A percentile compares a stretch with the other conserved stretches of the same genome.
phyloP scores from a whole-genome alignment of 2,329 filamentous ascomycete genomes.

The Herpotrichia juniperi region DNA sequence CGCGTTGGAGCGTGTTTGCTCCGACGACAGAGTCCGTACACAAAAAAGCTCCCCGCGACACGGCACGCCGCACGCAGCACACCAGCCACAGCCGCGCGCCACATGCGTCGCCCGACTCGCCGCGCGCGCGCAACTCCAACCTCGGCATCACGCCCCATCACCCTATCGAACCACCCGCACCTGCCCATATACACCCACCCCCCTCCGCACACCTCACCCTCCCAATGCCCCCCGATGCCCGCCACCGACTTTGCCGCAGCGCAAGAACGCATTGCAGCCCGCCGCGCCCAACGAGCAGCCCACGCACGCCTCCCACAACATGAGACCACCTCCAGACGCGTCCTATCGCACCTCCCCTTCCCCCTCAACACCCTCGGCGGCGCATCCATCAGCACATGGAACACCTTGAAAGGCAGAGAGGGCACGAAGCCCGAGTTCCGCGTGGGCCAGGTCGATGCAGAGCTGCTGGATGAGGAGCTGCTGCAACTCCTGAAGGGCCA shows the following conservation, averaged over 20 bases:
- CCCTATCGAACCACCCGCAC: too few relatives aligned
- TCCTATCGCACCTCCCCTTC: conserved; percentile 49
- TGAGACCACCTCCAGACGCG: conserved; percentile 53
- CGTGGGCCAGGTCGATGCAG: conserved; percentile 94
- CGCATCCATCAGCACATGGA: conserved; percentile 65
- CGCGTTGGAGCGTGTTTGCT: conserved; percentile 10
- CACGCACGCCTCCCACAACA: conserved; percentile 64
- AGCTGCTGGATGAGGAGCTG: conserved; percentile 92
- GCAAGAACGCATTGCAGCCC: conserved; percentile 82
- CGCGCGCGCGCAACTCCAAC: neutral
- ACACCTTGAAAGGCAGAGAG: conserved; percentile 73
- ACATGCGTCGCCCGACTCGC: too few relatives aligned
- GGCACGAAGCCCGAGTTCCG: conserved; percentile 86
- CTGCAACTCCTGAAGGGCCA: conserved; percentile 84
- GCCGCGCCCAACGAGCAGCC: conserved; percentile 76
- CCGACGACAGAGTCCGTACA: conserved; percentile 11
- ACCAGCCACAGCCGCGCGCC: too few relatives aligned
- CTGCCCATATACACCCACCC: neutral
- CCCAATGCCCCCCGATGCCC: conserved; percentile 53
- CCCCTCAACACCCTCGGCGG: conserved; percentile 66
- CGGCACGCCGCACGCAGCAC: too few relatives aligned
- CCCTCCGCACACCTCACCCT: conserved; percentile 5
- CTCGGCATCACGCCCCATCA: neutral
- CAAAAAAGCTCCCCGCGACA: conserved; percentile 1
- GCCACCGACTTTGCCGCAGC: conserved; percentile 82